Conservation (phyloP, 2,329 filamentous ascomycete genomes). For the Colletotrichum liriopes region DNA sequence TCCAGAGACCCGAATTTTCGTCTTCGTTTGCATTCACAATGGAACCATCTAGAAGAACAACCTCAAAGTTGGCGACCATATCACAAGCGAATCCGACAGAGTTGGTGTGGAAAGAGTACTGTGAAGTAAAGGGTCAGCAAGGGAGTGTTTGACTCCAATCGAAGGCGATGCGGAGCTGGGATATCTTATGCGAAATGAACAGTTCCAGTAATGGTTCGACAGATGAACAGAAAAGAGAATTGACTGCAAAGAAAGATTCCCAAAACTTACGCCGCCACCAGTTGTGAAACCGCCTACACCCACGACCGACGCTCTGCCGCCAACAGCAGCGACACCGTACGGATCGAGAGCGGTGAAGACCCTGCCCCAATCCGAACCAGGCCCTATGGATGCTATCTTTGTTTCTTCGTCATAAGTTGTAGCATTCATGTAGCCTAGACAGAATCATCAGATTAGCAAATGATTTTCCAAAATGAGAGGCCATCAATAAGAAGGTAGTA, state of each 20-base stretch:
- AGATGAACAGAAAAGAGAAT: too few species aligned
- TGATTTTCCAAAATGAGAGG: background rate
- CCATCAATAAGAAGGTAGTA: background rate
- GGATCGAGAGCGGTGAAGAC: constrained; percentile 46
- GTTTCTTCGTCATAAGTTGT: constrained; percentile 50
- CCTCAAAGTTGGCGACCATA: constrained; percentile 57
- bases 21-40: constrained; percentile 58
- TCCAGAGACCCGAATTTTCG: constrained; percentile 59
- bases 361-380: constrained; percentile 48
- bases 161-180: background rate
- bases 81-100: constrained; percentile 59
- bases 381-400: constrained; percentile 50
- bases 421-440: constrained; percentile 49
- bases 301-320: constrained; percentile 46
- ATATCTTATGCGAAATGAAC: background rate
- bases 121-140: background rate
- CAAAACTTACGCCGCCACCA: constrained; percentile 43
- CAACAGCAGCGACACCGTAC: constrained; percentile 43
- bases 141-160: too few species aligned
- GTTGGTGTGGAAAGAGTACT: constrained; percentile 51
- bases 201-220: background rate
- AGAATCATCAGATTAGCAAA: background rate
- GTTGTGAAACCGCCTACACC: constrained; percentile 46
- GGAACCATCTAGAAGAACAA: constrained; percentile 59
- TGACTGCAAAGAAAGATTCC: background rate